Evolutionary conservation across 768 basidiomycete species (phyloP).

Genomic region (Pilatotrama ljubarskyi): DNA sequence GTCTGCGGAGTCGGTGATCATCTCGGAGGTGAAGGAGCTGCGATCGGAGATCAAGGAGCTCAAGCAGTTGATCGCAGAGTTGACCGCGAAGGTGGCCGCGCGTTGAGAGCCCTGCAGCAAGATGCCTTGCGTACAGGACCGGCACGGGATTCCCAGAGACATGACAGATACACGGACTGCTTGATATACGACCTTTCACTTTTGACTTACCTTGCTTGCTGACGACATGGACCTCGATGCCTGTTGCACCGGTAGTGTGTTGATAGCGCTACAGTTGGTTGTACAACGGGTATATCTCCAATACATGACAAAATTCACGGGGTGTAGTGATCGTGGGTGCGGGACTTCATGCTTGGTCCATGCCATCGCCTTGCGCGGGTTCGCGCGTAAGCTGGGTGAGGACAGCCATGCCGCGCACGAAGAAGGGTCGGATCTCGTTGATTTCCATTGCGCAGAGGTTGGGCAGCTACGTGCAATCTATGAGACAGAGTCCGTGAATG

Average conservation of each 20-base stretch:
- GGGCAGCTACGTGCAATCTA: conserved; percentile 53
- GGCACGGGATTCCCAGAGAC: background rate
- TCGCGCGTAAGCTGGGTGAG: conserved; percentile 54
- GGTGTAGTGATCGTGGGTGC: background rate
- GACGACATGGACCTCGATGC: background rate
- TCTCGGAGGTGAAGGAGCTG: conserved; percentile 62
- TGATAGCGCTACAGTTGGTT: conserved; percentile 13
- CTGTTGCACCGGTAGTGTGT: background rate
- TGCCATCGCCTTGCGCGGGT: conserved; percentile 10
- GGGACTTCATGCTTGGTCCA: conserved; percentile 9
- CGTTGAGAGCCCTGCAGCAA: background rate
- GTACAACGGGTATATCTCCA: conserved; percentile 14
- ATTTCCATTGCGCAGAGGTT: conserved; percentile 90
- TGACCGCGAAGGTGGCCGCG: conserved; percentile 11
- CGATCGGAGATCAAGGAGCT: conserved; percentile 44
- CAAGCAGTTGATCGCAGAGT: conserved; percentile 36
- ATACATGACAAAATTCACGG: background rate
- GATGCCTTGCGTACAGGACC: background rate
- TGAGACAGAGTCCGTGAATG: background rate
- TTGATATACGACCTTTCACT: background rate
- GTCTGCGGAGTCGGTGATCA: conserved; percentile 70
- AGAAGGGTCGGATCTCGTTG: conserved; percentile 91
- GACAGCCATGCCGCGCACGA: conserved; percentile 77
- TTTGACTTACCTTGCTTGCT: background rate
- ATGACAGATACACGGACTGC: background rate